phyloP scores from a whole-genome alignment of 2,329 filamentous ascomycete genomes.

The Stachybotrys chartarum region DNA sequence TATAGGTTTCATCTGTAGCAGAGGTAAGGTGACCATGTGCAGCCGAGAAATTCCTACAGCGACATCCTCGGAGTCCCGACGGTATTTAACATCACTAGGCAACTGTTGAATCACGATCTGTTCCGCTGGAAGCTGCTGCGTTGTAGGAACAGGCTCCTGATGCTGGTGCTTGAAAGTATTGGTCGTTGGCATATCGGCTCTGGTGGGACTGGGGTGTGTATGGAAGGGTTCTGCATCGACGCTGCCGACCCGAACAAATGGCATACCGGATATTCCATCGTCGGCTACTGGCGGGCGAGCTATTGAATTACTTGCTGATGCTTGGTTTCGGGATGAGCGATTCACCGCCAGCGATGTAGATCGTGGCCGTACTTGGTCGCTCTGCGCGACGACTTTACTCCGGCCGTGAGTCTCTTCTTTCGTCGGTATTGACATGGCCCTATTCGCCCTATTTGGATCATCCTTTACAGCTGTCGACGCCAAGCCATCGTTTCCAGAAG shows the following conservation, averaged over 20 bases:
- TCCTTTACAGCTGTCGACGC: not conserved
- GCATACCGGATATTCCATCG: constrained; percentile 48
- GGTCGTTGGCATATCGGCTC: not conserved
- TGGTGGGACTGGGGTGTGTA: not conserved
- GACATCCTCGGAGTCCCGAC: constrained; percentile 45
- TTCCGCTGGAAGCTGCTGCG: not conserved
- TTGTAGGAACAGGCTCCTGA: not conserved
- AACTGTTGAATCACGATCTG: not conserved
- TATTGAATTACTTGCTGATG: constrained; percentile 12
- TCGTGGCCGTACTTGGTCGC: not conserved
- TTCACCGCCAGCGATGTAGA: constrained; percentile 11
- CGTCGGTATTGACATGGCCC: not conserved
- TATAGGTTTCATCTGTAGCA: constrained; percentile 85
- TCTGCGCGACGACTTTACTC: not conserved
- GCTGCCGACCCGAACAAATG: constrained; percentile 41
- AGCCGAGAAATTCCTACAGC: constrained; percentile 85
- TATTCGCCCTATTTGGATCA: not conserved
- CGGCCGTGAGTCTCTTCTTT: not conserved
- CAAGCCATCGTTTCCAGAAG: not conserved
- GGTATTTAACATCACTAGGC: constrained; percentile 2
- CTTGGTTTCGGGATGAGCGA: constrained; percentile 12
- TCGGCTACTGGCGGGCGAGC: constrained; percentile 21
- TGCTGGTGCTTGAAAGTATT: not conserved
- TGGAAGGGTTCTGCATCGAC: not conserved
- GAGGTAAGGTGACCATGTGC: constrained; percentile 79